Evolutionary conservation across 176 grass and related monocot species (phyloP).

Genomic region (Oryza officinalis): DNA sequence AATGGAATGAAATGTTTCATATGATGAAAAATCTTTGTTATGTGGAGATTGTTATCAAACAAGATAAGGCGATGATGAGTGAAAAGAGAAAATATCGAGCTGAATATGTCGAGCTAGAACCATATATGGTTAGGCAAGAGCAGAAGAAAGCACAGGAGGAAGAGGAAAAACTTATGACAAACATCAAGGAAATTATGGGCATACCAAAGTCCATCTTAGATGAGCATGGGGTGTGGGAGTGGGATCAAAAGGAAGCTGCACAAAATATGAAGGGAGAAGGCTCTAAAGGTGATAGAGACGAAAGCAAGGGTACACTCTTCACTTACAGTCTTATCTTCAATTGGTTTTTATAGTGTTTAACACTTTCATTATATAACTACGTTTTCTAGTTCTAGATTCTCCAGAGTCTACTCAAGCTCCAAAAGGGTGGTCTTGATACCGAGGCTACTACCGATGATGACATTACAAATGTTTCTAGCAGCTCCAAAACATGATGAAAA

Average conservation of each 20-base stretch:
- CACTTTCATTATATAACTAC: too few relatives aligned
- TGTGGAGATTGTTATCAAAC: constrained; percentile 36
- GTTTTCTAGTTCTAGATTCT: too few relatives aligned
- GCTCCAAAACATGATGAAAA: too few relatives aligned
- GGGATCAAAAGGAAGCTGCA: constrained; percentile 20
- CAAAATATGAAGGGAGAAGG: neutral
- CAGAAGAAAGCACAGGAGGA: neutral
- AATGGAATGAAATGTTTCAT: accelerated
- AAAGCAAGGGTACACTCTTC: too few relatives aligned
- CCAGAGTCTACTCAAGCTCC: too few relatives aligned
- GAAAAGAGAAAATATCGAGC: neutral
- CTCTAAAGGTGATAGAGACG: too few relatives aligned
- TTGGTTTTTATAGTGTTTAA: too few relatives aligned
- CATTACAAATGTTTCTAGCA: too few relatives aligned
- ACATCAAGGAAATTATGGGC: neutral
- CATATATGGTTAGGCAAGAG: neutral
- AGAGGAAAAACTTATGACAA: neutral
- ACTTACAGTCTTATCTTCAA: too few relatives aligned
- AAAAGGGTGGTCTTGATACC: too few relatives aligned
- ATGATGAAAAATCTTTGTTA: neutral
- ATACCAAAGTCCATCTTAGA: constrained; percentile 5
- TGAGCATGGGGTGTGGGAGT: constrained; percentile 38
- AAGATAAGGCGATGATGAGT: neutral
- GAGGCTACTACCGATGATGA: too few relatives aligned
- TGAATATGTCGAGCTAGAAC: too few relatives aligned